Conservation (phyloP, 139 green algal species). For the Chlorella sp. region DNA sequence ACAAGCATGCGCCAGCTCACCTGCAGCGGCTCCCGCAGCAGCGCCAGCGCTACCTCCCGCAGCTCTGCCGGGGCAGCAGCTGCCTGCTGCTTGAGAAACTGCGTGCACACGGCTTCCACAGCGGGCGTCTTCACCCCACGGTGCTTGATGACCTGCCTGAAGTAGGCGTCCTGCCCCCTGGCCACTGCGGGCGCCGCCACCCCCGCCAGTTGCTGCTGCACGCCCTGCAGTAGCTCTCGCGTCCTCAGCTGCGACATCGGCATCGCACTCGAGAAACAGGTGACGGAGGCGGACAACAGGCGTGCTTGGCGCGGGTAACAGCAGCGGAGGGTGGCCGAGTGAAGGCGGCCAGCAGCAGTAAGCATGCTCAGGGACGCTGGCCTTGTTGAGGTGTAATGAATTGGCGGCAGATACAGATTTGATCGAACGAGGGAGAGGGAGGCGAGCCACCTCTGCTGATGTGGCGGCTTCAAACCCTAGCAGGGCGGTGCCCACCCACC, state of each 20-base stretch:
- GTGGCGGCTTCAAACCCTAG: too few species aligned
- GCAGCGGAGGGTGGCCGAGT: too few species aligned
- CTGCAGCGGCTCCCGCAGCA: conserved; percentile 6
- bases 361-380: too few species aligned
- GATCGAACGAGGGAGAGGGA: too few species aligned
- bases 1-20: not conserved
- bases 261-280: not conserved
- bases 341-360: too few species aligned
- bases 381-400: too few species aligned
- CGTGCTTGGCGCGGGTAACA: too few species aligned
- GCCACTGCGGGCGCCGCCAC: not conserved
- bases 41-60: not conserved
- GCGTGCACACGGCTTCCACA: not conserved
- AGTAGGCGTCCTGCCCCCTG: not conserved
- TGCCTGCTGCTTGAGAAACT: not conserved
- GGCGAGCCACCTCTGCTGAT: too few species aligned
- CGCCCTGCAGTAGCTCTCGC: not conserved
- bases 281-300: too few species aligned
- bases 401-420: too few species aligned
- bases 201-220: not conserved
- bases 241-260: not conserved
- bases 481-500: too few species aligned
- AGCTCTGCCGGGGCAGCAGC: not conserved
- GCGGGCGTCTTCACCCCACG: not conserved
- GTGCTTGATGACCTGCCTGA: conserved; percentile 14